Evolutionary conservation across 495 filamentous ascomycete genomes (phyloP), one percentile per base, ranked within the genome.

Genomic region (Filosporella fistucella): DNA sequence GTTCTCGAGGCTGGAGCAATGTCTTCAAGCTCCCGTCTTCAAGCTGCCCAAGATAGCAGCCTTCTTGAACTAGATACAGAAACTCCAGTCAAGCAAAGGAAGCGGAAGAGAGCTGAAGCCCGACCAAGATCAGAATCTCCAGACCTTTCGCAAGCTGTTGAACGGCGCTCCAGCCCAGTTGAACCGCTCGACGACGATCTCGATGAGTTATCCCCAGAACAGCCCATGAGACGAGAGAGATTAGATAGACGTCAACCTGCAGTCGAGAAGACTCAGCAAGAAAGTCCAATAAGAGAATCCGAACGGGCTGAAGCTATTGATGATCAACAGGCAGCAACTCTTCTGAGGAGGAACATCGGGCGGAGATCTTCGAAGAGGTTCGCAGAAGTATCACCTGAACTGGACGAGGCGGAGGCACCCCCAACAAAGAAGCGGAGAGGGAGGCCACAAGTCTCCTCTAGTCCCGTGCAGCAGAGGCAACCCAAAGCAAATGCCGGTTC

Each of bases 131-230:
- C 14, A 8, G 17, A 17, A 36, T 28, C 39, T 14, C 20, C 20
- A 7, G 35, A 38, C 23, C 35, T 38, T 5, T 38, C 35, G 8
- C 35, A 38, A 21, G n/a, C n/a, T n/a, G n/a, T n/a, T n/a, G n/a
- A n/a, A n/a, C n/a, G n/a, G n/a, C n/a, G n/a, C n/a, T n/a, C n/a
- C n/a, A n/a, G n/a, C n/a, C n/a, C 10, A 5, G 24, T 23, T 12
- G 13, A 13, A 22, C 30, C 39, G 26, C 7, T 18, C 2, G n/a
- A 45, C 8, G 37, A 47, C 12, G 49, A 50, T 17, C 3, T 54
- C n/a, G 49, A 54, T 52, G 50, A 60, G 32, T 42, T 66, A 26
- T 64, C 61, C n/a, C 45, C 55, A 8, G 36, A 54, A 14, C 53
- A 66, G 50, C 35, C 58, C 42, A 45, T 25, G 7, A 20, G 22